Conservation (phyloP, 192 early-diverging fungal genomes). For the Podochytrium sp. region DNA sequence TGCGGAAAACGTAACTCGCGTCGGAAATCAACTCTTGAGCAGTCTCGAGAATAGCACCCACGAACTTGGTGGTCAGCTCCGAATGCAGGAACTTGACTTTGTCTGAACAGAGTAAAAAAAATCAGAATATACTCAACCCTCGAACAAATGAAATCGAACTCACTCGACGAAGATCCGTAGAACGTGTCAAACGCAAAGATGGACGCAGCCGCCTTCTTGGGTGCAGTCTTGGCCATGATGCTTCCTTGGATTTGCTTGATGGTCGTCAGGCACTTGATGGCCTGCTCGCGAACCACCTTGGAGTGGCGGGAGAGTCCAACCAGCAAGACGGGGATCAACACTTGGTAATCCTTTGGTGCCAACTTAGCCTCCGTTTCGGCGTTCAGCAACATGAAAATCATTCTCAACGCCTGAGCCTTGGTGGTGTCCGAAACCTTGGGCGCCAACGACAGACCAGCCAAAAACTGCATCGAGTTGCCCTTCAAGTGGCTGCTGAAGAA, state of each 20-base stretch:
- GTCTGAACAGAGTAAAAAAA: slow-evolving; percentile 11
- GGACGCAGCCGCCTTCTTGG: slow-evolving; percentile 27
- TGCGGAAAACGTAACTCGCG: slow-evolving; percentile 39
- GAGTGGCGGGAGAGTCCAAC: slow-evolving; percentile 62
- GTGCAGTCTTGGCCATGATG: slow-evolving; percentile 5
- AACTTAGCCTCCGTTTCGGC: neutral
- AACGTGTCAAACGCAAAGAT: slow-evolving; percentile 65
- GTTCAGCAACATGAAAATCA: slow-evolving; percentile 4
- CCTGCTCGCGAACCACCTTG: slow-evolving; percentile 63
- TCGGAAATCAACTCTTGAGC: slow-evolving; percentile 54
- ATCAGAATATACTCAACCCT: neutral
- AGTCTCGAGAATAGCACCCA: slow-evolving; percentile 50
- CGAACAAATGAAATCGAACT: neutral
- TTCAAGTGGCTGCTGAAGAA: slow-evolving; percentile 8
- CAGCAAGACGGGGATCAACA: slow-evolving; percentile 68
- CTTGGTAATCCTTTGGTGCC: slow-evolving; percentile 50
- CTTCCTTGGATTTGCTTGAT: slow-evolving; percentile 42
- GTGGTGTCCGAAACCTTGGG: neutral
- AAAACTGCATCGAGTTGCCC: slow-evolving; percentile 2
- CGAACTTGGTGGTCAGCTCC: slow-evolving; percentile 49
- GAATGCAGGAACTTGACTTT: slow-evolving; percentile 62
- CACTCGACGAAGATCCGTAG: slow-evolving; percentile 55
- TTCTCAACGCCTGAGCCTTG: slow-evolving; percentile 22
- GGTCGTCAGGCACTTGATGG: slow-evolving; percentile 63
- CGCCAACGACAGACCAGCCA: neutral